Conservation (phyloP, 768 basidiomycete species). For the Lactarius akahatsu region DNA sequence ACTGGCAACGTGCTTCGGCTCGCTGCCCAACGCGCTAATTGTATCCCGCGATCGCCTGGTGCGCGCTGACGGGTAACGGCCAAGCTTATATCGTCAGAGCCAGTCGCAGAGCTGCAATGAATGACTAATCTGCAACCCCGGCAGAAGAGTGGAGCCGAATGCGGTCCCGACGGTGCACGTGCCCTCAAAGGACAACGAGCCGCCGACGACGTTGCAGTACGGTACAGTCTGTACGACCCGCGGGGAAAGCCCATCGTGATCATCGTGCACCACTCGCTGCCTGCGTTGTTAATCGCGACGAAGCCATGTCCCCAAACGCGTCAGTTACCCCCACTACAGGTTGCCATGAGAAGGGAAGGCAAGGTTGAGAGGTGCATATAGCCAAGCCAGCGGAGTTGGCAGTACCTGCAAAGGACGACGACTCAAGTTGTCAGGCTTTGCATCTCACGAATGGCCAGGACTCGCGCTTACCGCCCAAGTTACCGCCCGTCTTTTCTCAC, state of each 20-base stretch:
- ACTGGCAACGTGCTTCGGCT: too few relatives aligned
- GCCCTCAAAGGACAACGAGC: constrained; percentile 38
- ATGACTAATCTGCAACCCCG: not conserved
- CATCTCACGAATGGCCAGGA: too few relatives aligned
- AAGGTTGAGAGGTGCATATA: constrained; percentile 31
- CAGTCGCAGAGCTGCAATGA: not conserved
- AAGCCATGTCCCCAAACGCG: constrained; percentile 41
- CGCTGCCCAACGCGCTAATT: too few relatives aligned
- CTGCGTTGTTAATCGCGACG: constrained; percentile 66
- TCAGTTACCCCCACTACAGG: not conserved
- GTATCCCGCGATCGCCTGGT: too few relatives aligned
- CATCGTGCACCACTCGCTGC: constrained; percentile 51
- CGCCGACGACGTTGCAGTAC: too few relatives aligned
- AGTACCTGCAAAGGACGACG: constrained; percentile 40
- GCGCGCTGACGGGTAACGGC: too few relatives aligned
- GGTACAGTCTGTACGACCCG: constrained; percentile 39
- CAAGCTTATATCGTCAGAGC: constrained; percentile 24
- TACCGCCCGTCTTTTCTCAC: too few relatives aligned
- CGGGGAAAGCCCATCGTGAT: constrained; percentile 56
- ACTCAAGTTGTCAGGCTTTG: not conserved
- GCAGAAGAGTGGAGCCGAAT: too few relatives aligned
- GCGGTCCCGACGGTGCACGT: constrained; percentile 47
- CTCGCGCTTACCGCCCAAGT: constrained; percentile 4
- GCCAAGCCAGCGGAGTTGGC: constrained; percentile 65
- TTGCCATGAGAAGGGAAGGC: too few relatives aligned